These are phyloP conservation scores for Colletotrichum sublineola DNA, from an alignment of 2,329 filamentous ascomycete genomes.

Conservation along the genomic window DNA sequence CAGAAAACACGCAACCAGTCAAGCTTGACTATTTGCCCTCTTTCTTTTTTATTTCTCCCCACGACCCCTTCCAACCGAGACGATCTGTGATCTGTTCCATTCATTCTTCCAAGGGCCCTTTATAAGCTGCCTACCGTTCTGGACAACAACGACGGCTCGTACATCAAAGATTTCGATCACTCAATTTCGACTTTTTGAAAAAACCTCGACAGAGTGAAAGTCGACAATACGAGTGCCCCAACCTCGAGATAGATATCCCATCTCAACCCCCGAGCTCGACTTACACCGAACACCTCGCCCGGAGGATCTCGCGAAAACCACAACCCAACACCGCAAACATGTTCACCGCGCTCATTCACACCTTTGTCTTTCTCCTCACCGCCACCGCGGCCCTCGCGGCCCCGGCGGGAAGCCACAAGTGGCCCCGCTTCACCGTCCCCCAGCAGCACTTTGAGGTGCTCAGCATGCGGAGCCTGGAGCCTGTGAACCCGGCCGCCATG, in stretches of 20 bases:
- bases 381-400: constrained; percentile 51
- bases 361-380: constrained; percentile 50
- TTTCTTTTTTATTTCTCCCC: constrained; percentile 9
- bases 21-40: constrained; percentile 40
- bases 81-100: constrained; percentile 42
- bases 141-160: constrained; percentile 3
- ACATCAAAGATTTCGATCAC: background rate
- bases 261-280: background rate
- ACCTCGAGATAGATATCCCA: background rate
- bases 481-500: constrained; percentile 58
- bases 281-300: constrained; percentile 7
- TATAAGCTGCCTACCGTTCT: background rate
- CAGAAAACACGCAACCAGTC: constrained; percentile 31
- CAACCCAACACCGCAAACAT: constrained; percentile 46
- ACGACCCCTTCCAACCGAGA: background rate
- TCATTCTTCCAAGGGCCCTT: constrained; percentile 29
- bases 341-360: constrained; percentile 49
- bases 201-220: background rate
- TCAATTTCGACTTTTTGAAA: background rate
- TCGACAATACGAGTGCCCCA: background rate
- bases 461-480: constrained; percentile 54
- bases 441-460: constrained; percentile 62
- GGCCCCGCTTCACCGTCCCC: constrained; percentile 55
- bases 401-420: constrained; percentile 45
- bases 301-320: background rate